Evolutionary conservation across 2,329 filamentous ascomycete genomes (phyloP).

Genomic region (Calonectria naviculata): DNA sequence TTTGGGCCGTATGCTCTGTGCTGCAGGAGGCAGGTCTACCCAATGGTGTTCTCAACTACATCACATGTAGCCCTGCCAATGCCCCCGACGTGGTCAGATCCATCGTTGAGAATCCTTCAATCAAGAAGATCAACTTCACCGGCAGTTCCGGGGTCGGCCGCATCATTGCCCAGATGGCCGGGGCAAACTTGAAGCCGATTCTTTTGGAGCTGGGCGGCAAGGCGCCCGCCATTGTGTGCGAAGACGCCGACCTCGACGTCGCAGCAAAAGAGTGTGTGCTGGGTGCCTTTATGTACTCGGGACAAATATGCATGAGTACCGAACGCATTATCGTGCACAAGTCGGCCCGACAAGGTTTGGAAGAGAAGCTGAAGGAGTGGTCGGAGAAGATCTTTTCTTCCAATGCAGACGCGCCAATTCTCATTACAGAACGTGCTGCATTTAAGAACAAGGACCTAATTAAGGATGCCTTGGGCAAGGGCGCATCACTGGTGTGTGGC

Average conservation of each 20-base stretch:
- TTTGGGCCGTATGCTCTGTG: constrained; percentile 46
- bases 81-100: constrained; percentile 47
- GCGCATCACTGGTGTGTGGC: constrained; percentile 65
- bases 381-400: constrained; percentile 9
- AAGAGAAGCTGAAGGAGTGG: constrained; percentile 15
- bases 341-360: constrained; percentile 56
- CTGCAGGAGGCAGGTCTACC: constrained; percentile 56
- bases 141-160: constrained; percentile 47
- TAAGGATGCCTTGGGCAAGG: constrained; percentile 66
- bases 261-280: constrained; percentile 45
- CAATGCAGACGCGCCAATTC: constrained; percentile 3
- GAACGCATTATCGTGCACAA: constrained; percentile 43
- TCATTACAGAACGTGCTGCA: constrained; percentile 14
- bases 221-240: constrained; percentile 53
- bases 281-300: constrained; percentile 64
- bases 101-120: constrained; percentile 47
- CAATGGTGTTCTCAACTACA: constrained; percentile 51
- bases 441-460: constrained; percentile 62
- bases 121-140: constrained; percentile 25
- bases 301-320: constrained; percentile 86
- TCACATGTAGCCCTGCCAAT: constrained; percentile 46
- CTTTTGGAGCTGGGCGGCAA: constrained; percentile 62
- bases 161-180: constrained; percentile 51
- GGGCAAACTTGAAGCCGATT: constrained; percentile 55
- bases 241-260: constrained; percentile 56